Evolutionary conservation across 805 yeast genomes (phyloP).

Genomic region (Ogataea ganodermae): DNA sequence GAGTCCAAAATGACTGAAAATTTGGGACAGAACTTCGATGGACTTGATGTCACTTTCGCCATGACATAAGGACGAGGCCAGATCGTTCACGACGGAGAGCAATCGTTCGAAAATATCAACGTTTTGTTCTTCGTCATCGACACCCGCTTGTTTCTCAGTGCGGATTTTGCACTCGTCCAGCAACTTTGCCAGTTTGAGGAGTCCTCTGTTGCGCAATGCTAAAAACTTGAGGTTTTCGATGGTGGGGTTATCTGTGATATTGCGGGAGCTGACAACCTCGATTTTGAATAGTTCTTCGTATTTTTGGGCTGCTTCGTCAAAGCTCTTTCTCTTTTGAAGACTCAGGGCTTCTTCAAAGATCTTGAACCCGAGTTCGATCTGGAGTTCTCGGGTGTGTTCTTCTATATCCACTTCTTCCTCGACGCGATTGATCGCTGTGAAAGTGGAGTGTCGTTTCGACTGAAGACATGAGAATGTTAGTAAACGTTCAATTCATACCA

Average conservation of each 20-base stretch:
- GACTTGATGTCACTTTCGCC: conserved; percentile 66
- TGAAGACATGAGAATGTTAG: not conserved
- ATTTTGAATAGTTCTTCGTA: conserved; percentile 68
- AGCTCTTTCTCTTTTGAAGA: conserved; percentile 53
- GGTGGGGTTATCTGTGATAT: conserved; percentile 54
- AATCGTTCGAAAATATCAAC: conserved; percentile 22
- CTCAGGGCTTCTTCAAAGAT: conserved; percentile 70
- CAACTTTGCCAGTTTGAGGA: conserved; percentile 54
- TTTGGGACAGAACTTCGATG: conserved; percentile 49
- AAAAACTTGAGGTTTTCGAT: conserved; percentile 74
- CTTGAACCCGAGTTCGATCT: conserved; percentile 81
- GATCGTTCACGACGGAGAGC: conserved; percentile 52
- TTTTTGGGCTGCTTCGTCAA: conserved; percentile 48
- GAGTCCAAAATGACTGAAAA: conserved; percentile 52
- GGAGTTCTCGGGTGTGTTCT: conserved; percentile 89
- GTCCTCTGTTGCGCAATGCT: conserved; percentile 79
- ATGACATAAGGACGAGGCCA: conserved; percentile 63
- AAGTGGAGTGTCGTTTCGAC: conserved; percentile 50
- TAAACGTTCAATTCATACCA: not conserved
- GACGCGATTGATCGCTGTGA: conserved; percentile 75
- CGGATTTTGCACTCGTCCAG: conserved; percentile 21
- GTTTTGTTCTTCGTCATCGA: conserved; percentile 17
- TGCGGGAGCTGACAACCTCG: conserved; percentile 57
- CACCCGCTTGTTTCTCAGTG: not conserved
- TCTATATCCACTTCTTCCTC: conserved; percentile 83